A percentile compares a stretch with the other conserved stretches of the same genome.
Conservation (phyloP, 495 filamentous ascomycete species). For the Talaromyces nanjingensis region DNA sequence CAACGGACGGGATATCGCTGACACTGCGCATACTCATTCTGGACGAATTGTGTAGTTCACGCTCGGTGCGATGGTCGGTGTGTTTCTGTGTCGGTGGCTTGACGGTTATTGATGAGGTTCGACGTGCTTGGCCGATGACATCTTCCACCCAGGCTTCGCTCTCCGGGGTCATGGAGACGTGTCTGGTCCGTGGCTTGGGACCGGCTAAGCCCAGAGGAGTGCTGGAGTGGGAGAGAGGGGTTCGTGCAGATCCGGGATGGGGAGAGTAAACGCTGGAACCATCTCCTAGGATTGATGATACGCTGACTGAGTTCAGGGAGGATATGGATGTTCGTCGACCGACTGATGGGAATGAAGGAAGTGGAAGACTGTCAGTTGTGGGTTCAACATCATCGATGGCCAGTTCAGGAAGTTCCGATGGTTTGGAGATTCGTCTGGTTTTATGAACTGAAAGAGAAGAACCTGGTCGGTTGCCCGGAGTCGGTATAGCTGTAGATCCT, state of each 20-base stretch:
- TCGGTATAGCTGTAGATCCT: conserved; percentile 25
- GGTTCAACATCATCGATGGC: conserved; percentile 22
- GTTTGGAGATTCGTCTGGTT: conserved; percentile 30
- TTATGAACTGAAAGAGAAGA: conserved; percentile 38
- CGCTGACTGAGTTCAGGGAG: conserved; percentile 29
- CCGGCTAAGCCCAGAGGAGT: conserved; percentile 41
- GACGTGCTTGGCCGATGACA: conserved; percentile 36
- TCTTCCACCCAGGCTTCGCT: conserved; percentile 48
- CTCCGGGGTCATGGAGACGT: conserved; percentile 39
- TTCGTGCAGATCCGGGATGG: conserved; percentile 18
- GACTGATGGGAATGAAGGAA: conserved; percentile 17
- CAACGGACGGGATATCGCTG: conserved; percentile 32
- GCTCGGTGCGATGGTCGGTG: conserved; percentile 1
- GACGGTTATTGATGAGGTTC: conserved; percentile 23
- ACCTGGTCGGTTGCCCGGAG: conserved; percentile 28
- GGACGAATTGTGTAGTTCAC: conserved; percentile 3
- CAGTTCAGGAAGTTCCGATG: conserved; percentile 26
- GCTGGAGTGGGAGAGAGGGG: conserved; percentile 18
- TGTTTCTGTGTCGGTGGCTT: conserved; percentile 5
- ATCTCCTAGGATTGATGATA: conserved; percentile 21
- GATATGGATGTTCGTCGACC: conserved; percentile 32
- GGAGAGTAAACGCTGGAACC: conserved; percentile 15
- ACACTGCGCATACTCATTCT: conserved; percentile 20
- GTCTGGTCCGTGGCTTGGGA: conserved; percentile 36
- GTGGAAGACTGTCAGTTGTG: conserved; percentile 23